Base-by-base conservation (phyloP, 164 flowering plant genomes). In the Brasenia schreberi region DNA sequence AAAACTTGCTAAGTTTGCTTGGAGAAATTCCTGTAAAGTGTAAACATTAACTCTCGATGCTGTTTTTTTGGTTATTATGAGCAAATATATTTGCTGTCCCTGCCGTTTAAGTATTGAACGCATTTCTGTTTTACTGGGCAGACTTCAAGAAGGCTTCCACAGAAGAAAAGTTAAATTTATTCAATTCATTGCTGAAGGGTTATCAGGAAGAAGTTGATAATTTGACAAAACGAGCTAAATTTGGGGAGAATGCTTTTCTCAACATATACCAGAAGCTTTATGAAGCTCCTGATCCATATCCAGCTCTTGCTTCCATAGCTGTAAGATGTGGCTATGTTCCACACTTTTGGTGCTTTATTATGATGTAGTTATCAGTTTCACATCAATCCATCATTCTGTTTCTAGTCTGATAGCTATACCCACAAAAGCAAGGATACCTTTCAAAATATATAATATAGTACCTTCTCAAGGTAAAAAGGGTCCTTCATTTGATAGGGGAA, bases 231-330 rank as follows among this genome's bases (percentile, higher is more conserved):
- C 82, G 97, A 76, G 99, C 97, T 27, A 95, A 95, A 68, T 95
- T 87, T 84, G 97, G 96, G 69, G 99, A 95, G 73, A 95, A 95
- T 88, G 96, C 97, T 63, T 95, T 95, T 70, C 97, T 92, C 67
- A 95, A 87, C 69, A 89, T 92, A 70, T 95, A 95, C 72, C 99
- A 95, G 73, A 95, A 95, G 73, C 87, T 95, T 64, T 95, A 89
- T 75, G 99, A 92, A 80, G 99, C 99, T 69, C 97, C 96, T 61
- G 99, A 95, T 81, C 99, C 99, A 66, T 95, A 87, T 77, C 99
- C 96, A 6, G 86, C 90, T 75, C 87, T 95, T 78, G 85, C 89
- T 75, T 92, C 97, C 52, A 80, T 87, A 73, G 76, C 88, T 71
- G 99, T 95, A 81, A 82, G 93, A 43, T 59, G 18, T 19, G 44